Base-by-base conservation (phyloP, 1,284 basidiomycete species). In the Cerioporus squamosus region DNA sequence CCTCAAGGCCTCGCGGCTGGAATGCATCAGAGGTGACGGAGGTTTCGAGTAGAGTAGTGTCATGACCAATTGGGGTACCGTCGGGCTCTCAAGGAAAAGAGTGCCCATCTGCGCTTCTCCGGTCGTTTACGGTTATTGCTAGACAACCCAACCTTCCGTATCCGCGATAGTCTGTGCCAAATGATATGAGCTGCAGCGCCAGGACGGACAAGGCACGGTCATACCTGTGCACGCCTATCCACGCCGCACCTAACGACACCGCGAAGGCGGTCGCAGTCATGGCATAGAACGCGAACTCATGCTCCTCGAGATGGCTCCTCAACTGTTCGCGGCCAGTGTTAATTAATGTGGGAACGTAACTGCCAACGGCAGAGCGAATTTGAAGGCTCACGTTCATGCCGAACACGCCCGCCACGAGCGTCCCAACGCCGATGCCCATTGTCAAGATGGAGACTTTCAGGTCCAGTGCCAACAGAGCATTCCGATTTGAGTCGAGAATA, bases 401-500 rank as follows among this genome's bases (percentile, higher is more conserved):
- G 68, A 97, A 97, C 10, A 97, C 69, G 3, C 96, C 95, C 42
- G 95, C 94, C 18, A 97, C 78, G 22, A 98, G 79, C n/a, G 96
- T 94, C 0, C 95, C 95, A n/a, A 87, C 84, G 12, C 93, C 94
- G 57, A 98, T 83, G 0, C 97, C 96, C 75, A 98, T 87, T 0
- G 97, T 98, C 24, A 87, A 86, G 62, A 99, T 98, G n/a, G 94
- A 95, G 26, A 97, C 85, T 79, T 95, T 90, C 48, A 99, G 81
- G 72, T 98, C 97, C 23, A 98, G 81, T 23, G 95, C 93, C 15
- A 98, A 81, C 14, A 99, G 80, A 3, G 92, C 87, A 72, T 99
- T 99, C 47, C 97, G 90, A 76, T 97, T 97, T 57, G 95, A 93
- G 74, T 99, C 97, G 46, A 99, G 83, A 70, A 98, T 96, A 57